Base-by-base conservation (phyloP, 768 basidiomycete genomes). In the Lactifluus piperatus region DNA sequence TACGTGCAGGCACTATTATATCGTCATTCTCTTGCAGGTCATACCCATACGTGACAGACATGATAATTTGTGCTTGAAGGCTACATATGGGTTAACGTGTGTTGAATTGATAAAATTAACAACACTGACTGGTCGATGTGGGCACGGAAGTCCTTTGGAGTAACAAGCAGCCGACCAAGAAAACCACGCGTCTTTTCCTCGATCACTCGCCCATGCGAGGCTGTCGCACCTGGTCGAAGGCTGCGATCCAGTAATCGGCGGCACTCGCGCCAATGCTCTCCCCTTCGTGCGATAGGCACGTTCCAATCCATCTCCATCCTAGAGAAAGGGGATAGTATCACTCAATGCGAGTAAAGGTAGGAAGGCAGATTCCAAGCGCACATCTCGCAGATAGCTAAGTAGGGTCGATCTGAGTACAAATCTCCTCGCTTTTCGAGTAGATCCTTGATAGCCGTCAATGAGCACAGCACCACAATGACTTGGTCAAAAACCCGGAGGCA, bases 341-440 rank as follows among this genome's bases (percentile, higher is more conserved):
- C n/a, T n/a, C n/a, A n/a, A n/a, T n/a, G n/a, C n/a, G n/a, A n/a
- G n/a, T n/a, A n/a, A n/a, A n/a, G n/a, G n/a, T n/a, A n/a, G n/a
- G n/a, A n/a, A n/a, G n/a, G n/a, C 3, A 32, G 30, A 32, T 5
- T 32, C 30, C 30, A 36, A 29, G 27, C 51, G 43, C 29, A 62
- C 60, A 61, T 45, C 32, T 62, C 6, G 1, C 3, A 1, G 3
- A 57, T 24, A 4, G 50, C 32, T 5, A 32, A 9, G 2, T 2
- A 0, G 10, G 45, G 22, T 29, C 51, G 51, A 18, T 50, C 39
- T 9, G 60, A 22, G 39, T 53, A 62, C 22, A 7, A 77, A 11
- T 57, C 41, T 13, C 56, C 56, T 2, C 49, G 56, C 11, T 27
- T 44, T n/a, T 57, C 56, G 1, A 57, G 22, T 1, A 57, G 24